Evolutionary conservation across 2,329 filamentous ascomycete species (phyloP).

Genomic region (Dactylonectria macrodidyma): DNA sequence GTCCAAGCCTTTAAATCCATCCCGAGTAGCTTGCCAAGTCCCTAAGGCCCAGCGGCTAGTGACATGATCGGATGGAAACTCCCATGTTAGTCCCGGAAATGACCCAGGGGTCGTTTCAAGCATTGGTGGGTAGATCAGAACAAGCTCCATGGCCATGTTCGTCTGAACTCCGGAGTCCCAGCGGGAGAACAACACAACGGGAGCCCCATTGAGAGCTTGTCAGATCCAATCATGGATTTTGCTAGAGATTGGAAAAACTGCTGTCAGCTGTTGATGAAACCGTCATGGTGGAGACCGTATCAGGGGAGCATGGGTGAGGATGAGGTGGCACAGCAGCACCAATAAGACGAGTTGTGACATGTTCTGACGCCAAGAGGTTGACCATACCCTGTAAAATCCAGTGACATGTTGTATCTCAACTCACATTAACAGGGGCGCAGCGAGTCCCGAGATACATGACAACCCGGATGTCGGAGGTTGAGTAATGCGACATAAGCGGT

Average conservation of each 20-base stretch:
- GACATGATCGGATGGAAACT: neutral
- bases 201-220: neutral
- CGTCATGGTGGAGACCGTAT: conserved; percentile 2
- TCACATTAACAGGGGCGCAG: neutral
- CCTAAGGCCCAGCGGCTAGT: neutral
- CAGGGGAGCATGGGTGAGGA: neutral
- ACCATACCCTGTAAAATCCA: neutral
- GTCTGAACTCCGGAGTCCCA: neutral
- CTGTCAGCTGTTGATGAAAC: conserved; percentile 7
- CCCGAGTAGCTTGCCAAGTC: too few relatives aligned
- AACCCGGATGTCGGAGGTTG: neutral
- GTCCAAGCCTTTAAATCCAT: neutral
- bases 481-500: neutral
- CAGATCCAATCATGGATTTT: neutral
- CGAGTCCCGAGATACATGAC: neutral
- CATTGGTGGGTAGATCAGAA: neutral
- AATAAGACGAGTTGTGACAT: neutral
- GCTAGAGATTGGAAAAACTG: neutral
- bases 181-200: neutral
- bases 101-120: neutral
- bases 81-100: neutral
- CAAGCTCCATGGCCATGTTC: neutral
- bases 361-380: neutral
- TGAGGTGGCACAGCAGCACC: neutral
- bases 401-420: neutral